Evolutionary conservation across 2,329 filamentous ascomycete genomes (phyloP).

Genomic region (Coniella lustricola): DNA sequence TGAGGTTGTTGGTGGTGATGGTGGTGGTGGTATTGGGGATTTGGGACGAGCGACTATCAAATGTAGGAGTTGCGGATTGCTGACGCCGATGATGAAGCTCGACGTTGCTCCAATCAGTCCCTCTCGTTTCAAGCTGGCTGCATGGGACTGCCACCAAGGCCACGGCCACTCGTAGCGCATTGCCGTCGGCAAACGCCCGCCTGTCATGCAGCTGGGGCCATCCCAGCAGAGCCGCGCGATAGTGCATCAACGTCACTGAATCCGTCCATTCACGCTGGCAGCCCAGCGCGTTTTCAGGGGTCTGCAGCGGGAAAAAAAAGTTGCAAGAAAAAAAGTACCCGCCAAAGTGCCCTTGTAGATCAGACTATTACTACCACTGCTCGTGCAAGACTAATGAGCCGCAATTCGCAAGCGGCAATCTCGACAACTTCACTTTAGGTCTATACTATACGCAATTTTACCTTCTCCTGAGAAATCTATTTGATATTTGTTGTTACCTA

Average conservation of each 20-base stretch:
- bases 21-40: neutral
- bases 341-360: neutral
- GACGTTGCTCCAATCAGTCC: slow-evolving; percentile 4
- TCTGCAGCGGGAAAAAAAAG: slow-evolving; percentile 2
- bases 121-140: neutral
- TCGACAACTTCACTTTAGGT: too few relatives aligned
- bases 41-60: too few relatives aligned
- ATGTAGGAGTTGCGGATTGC: neutral
- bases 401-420: too few relatives aligned
- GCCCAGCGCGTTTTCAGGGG: slow-evolving; percentile 15
- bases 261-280: slow-evolving; percentile 8
- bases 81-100: slow-evolving; percentile 12
- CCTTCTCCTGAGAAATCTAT: too few relatives aligned
- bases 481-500: too few relatives aligned
- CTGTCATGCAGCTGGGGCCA: neutral
- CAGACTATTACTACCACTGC: neutral
- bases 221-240: neutral
- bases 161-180: neutral
- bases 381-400: neutral
- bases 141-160: too few relatives aligned
- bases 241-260: slow-evolving; percentile 15
- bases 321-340: slow-evolving; percentile 6
- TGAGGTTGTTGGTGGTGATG: neutral
- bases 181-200: slow-evolving; percentile 16
- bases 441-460: too few relatives aligned